Evolutionary conservation across 495 filamentous ascomycete genomes (phyloP).

Genomic region (Articulospora tetracladia): DNA sequence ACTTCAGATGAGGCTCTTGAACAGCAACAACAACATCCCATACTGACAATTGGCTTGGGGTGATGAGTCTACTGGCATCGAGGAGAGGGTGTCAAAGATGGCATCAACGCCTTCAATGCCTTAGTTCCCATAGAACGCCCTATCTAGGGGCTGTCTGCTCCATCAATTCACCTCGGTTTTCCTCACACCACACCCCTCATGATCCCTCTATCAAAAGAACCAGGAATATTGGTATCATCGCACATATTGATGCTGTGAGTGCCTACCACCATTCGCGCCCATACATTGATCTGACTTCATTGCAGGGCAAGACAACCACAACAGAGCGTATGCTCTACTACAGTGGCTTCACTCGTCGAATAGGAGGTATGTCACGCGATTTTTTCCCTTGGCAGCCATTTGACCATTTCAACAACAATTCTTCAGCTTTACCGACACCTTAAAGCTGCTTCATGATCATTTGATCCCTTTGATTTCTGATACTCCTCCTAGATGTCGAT

Average conservation of each 20-base stretch:
- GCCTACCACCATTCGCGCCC: not conserved
- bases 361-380: slow-evolving; percentile 61
- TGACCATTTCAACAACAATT: not conserved
- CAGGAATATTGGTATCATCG: slow-evolving; percentile 97
- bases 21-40: not conserved
- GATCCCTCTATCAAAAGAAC: slow-evolving; percentile 44
- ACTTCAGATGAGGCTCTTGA: not conserved
- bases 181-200: slow-evolving; percentile 9
- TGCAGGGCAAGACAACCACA: slow-evolving; percentile 93
- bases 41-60: slow-evolving; percentile 4
- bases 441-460: no score
- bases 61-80: slow-evolving; percentile 21
- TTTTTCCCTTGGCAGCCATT: no score
- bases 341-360: slow-evolving; percentile 79
- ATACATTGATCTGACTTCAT: slow-evolving; percentile 15
- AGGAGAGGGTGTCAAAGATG: slow-evolving; percentile 18
- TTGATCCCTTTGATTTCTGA: no score
- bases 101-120: slow-evolving; percentile 13
- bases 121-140: not conserved
- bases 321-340: slow-evolving; percentile 99
- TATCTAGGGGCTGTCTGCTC: not conserved
- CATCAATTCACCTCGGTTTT: not conserved
- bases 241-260: slow-evolving; percentile 92
- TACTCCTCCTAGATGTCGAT: slow-evolving; percentile 69
- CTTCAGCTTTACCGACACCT: not conserved